Percentiles rank a stretch among this genome's conserved stretches.
Evolutionary conservation across 257 asterid genomes (phyloP).

Genomic region (Nicotiana paniculata): DNA sequence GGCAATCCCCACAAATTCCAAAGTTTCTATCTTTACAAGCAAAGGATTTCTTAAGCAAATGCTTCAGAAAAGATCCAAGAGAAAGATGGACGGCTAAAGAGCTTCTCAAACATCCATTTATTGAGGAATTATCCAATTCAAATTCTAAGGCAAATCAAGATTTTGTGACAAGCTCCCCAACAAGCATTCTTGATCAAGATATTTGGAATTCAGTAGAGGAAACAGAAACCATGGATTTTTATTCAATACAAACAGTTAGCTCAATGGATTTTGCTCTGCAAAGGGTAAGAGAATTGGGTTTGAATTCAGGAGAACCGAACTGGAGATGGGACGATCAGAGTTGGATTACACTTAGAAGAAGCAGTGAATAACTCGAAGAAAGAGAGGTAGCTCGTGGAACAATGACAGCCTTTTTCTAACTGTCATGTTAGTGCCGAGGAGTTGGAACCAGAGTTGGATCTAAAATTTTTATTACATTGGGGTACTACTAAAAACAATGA

Average conservation of each 20-base stretch:
- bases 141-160: neutral
- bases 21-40: constrained; percentile 38
- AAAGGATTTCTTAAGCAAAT: constrained; percentile 63
- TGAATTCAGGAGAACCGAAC: constrained; percentile 18
- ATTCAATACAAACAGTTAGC: neutral
- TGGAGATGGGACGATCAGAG: constrained; percentile 36
- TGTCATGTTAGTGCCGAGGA: no score
- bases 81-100: constrained; percentile 61
- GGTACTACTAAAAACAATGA: no score
- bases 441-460: no score
- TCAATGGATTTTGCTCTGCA: constrained; percentile 5
- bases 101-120: constrained; percentile 58
- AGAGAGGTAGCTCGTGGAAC: neutral
- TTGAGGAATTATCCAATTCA: constrained; percentile 8
- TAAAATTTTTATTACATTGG: no score
- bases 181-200: constrained; percentile 63
- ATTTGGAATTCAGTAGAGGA: constrained; percentile 65
- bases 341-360: constrained; percentile 48
- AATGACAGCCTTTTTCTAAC: neutral
- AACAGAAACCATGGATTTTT: neutral
- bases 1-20: constrained; percentile 52
- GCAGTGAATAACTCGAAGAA: neutral
- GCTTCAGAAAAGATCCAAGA: constrained; percentile 42
- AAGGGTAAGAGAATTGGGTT: constrained; percentile 24
- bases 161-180: constrained; percentile 35